Base-by-base conservation (phyloP, 768 basidiomycete species). In the Lentinus brumalis region DNA sequence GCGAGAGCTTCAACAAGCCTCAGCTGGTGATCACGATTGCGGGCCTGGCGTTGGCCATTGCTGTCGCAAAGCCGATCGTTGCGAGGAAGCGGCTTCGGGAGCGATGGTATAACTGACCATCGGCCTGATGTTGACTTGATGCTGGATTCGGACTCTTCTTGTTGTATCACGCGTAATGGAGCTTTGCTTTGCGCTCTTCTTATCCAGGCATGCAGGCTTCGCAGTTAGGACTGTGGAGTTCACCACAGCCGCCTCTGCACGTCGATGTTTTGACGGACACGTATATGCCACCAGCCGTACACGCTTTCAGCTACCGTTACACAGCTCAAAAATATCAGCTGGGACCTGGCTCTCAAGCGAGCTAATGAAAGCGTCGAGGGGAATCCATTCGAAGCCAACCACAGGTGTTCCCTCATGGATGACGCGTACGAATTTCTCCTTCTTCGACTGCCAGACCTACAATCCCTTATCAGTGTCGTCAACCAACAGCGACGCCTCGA, bases 1-100 rank as follows among this genome's bases (percentile, higher is more conserved):
- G 84, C 67, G 91, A 95, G 73, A 87, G 80, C 69, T 98, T 98
- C 75, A 98, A 98, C 78, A 97, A 98, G 78, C 80, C 77, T 1
- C 96, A 98, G 73, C 79, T 98, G 26, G 85, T 96, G 63, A 74
- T 94, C 31, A 98, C 94, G 1, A 85, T 96, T 38, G 73, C 77
- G 0, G 93, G 83, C 0, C 72, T 98, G 60, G 81, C 78, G 2
- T 67, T 84, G 5, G 96, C 88, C n/a, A 92, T 97, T 63, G 72
- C 86, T n/a, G 71, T 95, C 40, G 87, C 87, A 21, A 86, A 84
- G 71, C 94, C 94, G 35, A 91, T 96, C 78, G 93, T 96, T 26
- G 74, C 74, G 66, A 75, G 81, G 70, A 93, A 91, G 72, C 76
- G 74, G 63, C 72, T 92, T 66, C 79, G 82, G 61, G 88, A 89